Evolutionary conservation across 164 flowering plant genomes (phyloP), one percentile per base, ranked within the genome.

Genomic region (Cinnamomum chago): DNA sequence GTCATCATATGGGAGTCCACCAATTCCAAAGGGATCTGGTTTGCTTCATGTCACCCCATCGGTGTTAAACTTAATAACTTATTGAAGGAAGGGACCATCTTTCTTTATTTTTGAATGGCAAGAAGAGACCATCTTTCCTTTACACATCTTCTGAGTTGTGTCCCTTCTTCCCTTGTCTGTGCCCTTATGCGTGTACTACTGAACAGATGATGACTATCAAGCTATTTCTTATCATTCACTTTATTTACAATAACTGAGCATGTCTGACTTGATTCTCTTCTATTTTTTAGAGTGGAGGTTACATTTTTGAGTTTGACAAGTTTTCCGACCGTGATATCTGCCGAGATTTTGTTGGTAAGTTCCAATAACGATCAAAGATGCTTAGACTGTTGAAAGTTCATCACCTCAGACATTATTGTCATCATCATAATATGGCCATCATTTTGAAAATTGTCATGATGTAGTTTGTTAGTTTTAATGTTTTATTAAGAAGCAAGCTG

Each of bases 331-430:
- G 95, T 68, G 94, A 92, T 70, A 79, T 73, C 66, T 90, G 97
- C 78, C 87, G 90, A 73, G 98, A 96, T 58, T 90, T 89, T 88
- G 97, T 89, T 2, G 90, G 98, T 93, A 85, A 84, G 89, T 82
- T 62, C 50, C 71, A 27, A 58, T 35, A 2, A 3, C 47, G 68
- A 30, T 30, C 33, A 1, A 1, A n/a, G 23, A 22, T 50, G 40
- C 73, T 14, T 9, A 10, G 40, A 28, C 28, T 58, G 10, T 58
- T 28, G 52, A 24, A 68, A 20, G 47, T 47, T 68, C 40, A 68
- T 47, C 55, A 18, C 17, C 25, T 18, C 47, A 1, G 2, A 5
- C 47, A 40, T 40, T 40, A 7, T 40, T 40, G 47, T 40, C 9
- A 40, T 40, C 47, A 40, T 9, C 47, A 40, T 40, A 40, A 40